A percentile compares a stretch with the other conserved stretches of the same genome.
These are phyloP conservation scores for Triglochin maritima DNA, from an alignment of 106 monocot species.

Conservation along the genomic window DNA sequence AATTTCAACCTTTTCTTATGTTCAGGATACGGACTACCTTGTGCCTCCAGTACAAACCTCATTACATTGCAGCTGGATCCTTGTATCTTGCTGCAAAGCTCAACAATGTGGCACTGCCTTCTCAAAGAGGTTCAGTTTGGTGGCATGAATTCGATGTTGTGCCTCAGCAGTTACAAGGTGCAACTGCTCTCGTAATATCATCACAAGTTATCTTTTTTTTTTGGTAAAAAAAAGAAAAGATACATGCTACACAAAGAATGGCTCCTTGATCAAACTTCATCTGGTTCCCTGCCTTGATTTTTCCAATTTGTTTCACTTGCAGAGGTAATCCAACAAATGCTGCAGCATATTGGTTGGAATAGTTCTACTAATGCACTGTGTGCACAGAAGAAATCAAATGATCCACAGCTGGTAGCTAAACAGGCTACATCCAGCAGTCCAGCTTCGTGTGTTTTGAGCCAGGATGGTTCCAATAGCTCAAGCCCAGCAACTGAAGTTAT, in stretches of 20 bases:
- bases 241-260: not conserved
- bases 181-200: not conserved
- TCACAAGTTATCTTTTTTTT: not conserved
- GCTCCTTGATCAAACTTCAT: not conserved
- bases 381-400: constrained; percentile 12
- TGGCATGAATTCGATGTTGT: constrained; percentile 65
- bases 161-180: constrained; percentile 46
- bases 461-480: constrained; percentile 8
- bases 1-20: not conserved
- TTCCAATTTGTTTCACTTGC: constrained; percentile 1
- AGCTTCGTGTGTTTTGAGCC: constrained; percentile 41
- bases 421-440: constrained; percentile 30
- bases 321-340: constrained; percentile 40
- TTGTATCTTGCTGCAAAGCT: constrained; percentile 50
- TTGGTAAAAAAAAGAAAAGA: not conserved
- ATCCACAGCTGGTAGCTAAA: constrained; percentile 6
- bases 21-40: constrained; percentile 52
- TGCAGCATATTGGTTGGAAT: constrained; percentile 21
- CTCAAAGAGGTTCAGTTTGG: constrained; percentile 33
- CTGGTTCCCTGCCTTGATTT: not conserved
- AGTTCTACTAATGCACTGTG: constrained; percentile 1
- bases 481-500: constrained; percentile 19
- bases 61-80: constrained; percentile 74
- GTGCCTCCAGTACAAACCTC: constrained; percentile 66
- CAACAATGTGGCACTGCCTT: constrained; percentile 47